Base-by-base conservation (phyloP, 2,329 filamentous ascomycete genomes). In the Hymenoscyphus fraxineus region DNA sequence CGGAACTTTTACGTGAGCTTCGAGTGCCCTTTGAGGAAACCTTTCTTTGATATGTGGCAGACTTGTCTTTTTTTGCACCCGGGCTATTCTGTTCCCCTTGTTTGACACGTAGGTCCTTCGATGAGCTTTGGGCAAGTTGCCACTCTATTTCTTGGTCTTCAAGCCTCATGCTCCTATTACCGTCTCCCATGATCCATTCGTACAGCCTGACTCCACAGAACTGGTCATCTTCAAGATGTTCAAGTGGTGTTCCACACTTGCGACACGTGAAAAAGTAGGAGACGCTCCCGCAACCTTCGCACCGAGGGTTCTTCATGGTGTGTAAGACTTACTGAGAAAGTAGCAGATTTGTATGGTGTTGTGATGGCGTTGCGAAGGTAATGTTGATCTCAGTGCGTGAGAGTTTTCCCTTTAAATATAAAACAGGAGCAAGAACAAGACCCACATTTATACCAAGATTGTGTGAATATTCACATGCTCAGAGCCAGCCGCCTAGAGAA, bases 131-230 rank as follows among this genome's bases (percentile, higher is more conserved):
- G 41, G n/a, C 3, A n/a, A 9, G 16, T 47, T 13, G 16, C 41
- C 41, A 47, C 19, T 6, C n/a, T 47, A 16, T 19, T n/a, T 47
- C 41, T 19, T 9, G 41, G 16, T 47, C 41, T n/a, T 47, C 41
- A 16, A 7, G 6, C 16, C 16, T 6, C 5, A 19, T 10, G 10
- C 57, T 32, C 5, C 39, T 10, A 22, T 58, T 58, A 19, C 57
- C 39, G 3, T 35, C 57, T n/a, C 57, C 32, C 57, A 58, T 58
- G 31, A 58, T 19, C 57, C 57, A 58, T 12, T 58, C 57, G 57
- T 58, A 58, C 1, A 58, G 19, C 22, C 57, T 1, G 27, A 58
- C 39, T 13, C 32, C 57, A 32, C 35, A 32, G n/a, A n/a, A 58
- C 22, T 58, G 31, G 15, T 39, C 27, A 1, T n/a, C 32, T 22